Base-by-base conservation (phyloP, 371 early-diverging fungal species). In the Zancudomyces culisetae region DNA sequence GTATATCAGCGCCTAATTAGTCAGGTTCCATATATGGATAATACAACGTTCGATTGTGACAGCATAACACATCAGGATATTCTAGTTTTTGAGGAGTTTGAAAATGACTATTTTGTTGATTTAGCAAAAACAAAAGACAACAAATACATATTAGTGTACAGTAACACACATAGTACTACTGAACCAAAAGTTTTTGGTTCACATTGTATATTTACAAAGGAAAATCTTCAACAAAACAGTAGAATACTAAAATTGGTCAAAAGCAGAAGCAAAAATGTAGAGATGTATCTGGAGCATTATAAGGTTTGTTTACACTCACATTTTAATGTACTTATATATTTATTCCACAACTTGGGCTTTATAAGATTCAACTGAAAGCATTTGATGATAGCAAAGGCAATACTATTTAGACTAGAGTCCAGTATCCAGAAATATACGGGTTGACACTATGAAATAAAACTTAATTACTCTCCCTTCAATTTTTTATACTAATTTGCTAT, bases 271-370 rank as follows among this genome's bases (percentile, higher is more conserved):
- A 56, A 66, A 2, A 78, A 75, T 10, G 61, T 82, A 1, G 83
- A 87, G 46, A 83, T 81, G 54, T 87, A 77, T 65, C 80, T 82
- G 1, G 89, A 88, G 56, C 87, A 86, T 55, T 80, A 83, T 51
- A 64, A 76, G 53, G 82, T 80, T 70, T n/a, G n/a, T n/a, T n/a
- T n/a, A n/a, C n/a, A n/a, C n/a, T n/a, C n/a, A n/a, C n/a, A n/a
- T n/a, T n/a, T n/a, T n/a, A n/a, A n/a, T n/a, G n/a, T n/a, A n/a
- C n/a, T n/a, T n/a, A n/a, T n/a, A n/a, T n/a, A n/a, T n/a, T n/a
- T n/a, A n/a, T n/a, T n/a, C n/a, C n/a, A n/a, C n/a, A n/a, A n/a
- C n/a, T n/a, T n/a, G n/a, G n/a, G n/a, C n/a, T n/a, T n/a, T n/a
- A n/a, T n/a, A n/a, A n/a, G n/a, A n/a, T n/a, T n/a, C n/a, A n/a